Evolutionary conservation across 176 grass and related monocot species (phyloP).

Genomic region (Aegilops umbellulata): DNA sequence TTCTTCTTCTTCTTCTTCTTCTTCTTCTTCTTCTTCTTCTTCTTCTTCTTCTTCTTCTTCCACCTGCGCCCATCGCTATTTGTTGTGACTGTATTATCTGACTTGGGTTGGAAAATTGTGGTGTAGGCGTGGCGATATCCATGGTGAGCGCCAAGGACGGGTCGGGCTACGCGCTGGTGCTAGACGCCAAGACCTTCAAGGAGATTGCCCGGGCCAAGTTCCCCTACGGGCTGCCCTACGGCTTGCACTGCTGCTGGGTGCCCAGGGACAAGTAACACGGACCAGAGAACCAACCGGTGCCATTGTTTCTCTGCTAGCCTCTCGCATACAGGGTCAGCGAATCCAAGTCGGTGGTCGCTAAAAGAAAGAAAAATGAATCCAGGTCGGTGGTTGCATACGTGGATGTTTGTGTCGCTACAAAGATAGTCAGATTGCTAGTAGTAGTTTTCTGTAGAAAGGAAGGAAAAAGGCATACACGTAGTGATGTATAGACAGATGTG

Average conservation of each 20-base stretch:
- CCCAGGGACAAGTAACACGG: conserved; percentile 36
- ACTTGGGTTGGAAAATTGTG: neutral
- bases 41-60: neutral
- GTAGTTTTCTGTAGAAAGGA: neutral
- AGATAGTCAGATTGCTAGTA: neutral
- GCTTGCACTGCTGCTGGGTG: conserved; percentile 95
- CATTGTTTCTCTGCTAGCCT: neutral
- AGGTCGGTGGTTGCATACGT: neutral
- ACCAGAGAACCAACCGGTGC: neutral
- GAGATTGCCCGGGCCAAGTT: conserved; percentile 88
- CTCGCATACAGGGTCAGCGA: neutral
- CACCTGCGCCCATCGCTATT: neutral
- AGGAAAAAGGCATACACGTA: neutral
- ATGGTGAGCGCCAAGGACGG: conserved; percentile 87
- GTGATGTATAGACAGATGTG: no score
- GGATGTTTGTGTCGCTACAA: neutral
- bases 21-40: no score
- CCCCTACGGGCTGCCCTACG: conserved; percentile 94
- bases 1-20: no score
- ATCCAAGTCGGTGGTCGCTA: neutral
- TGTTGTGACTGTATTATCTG: neutral
- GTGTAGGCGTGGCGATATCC: conserved; percentile 81
- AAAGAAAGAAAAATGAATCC: neutral
- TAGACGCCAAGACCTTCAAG: conserved; percentile 74
- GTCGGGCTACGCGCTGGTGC: conserved; percentile 72